Percentiles rank a stretch among this genome's conserved stretches.
phyloP scores from a whole-genome alignment of 441 rosid species.

The Biscutella auriculata region DNA sequence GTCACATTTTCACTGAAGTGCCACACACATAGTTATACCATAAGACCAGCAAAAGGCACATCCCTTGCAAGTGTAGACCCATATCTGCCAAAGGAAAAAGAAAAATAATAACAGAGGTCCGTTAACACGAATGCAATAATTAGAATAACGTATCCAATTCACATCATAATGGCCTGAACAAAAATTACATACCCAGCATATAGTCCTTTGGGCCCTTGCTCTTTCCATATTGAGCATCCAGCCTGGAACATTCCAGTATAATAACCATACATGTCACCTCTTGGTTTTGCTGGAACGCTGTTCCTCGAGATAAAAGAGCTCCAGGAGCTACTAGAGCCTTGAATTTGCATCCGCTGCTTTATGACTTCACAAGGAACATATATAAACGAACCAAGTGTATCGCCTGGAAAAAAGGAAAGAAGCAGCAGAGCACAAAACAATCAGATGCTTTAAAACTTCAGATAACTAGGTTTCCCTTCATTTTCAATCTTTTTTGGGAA shows the following conservation, averaged over 20 bases:
- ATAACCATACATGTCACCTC: slow-evolving; percentile 54
- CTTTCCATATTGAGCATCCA: slow-evolving; percentile 72
- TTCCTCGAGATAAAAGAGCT: slow-evolving; percentile 37
- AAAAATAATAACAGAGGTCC: neutral
- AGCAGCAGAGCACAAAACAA: slow-evolving; percentile 19
- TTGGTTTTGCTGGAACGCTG: slow-evolving; percentile 28
- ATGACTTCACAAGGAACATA: slow-evolving; percentile 95
- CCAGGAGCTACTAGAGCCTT: slow-evolving; percentile 76
- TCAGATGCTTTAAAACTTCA: slow-evolving; percentile 8
- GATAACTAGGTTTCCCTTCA: neutral
- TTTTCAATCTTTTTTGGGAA: neutral
- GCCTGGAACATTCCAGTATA: slow-evolving; percentile 85
- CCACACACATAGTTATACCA: slow-evolving; percentile 34
- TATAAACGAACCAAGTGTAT: slow-evolving; percentile 78
- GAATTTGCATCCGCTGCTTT: slow-evolving; percentile 96
- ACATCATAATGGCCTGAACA: neutral
- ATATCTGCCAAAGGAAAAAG: slow-evolving; percentile 41
- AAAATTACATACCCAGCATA: slow-evolving; percentile 62
- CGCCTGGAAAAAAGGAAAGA: slow-evolving; percentile 42
- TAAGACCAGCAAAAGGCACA: slow-evolving; percentile 87
- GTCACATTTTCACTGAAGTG: neutral
- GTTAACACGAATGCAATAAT: neutral
- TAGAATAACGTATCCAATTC: neutral
- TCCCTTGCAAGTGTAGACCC: slow-evolving; percentile 88
- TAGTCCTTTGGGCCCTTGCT: slow-evolving; percentile 73